phyloP scores from a whole-genome alignment of 768 basidiomycete genomes.

The Phylloporus arenicola region DNA sequence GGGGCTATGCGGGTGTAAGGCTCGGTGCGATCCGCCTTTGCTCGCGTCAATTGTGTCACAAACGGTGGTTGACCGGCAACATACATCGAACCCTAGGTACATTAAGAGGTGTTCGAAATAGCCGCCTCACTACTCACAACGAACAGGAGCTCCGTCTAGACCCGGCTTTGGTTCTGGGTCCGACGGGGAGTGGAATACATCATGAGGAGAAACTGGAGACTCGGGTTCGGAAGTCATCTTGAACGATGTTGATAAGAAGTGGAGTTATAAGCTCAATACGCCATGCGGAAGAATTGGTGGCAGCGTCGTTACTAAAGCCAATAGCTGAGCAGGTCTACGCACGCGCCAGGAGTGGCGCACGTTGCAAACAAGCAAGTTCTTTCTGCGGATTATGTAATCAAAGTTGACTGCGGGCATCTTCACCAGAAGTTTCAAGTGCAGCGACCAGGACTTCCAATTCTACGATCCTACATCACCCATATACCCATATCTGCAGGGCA shows the following conservation, averaged over 20 bases:
- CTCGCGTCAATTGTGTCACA: conserved; percentile 14
- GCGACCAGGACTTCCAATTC: not conserved
- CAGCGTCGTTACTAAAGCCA: not conserved
- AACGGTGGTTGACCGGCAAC: conserved; percentile 30
- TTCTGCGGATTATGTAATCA: not conserved
- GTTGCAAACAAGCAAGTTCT: not conserved
- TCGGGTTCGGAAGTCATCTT: conserved; percentile 19
- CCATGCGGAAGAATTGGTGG: conserved; percentile 1
- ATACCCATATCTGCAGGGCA: too few species aligned
- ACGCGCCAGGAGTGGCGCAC: not conserved
- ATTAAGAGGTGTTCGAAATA: conserved; percentile 5
- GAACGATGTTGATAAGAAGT: not conserved
- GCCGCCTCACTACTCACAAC: conserved; percentile 52
- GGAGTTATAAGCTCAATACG: not conserved
- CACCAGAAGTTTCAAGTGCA: too few species aligned
- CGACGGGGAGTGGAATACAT: conserved; percentile 41
- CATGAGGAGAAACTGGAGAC: conserved; percentile 46
- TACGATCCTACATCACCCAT: not conserved
- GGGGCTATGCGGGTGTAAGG: conserved; percentile 77
- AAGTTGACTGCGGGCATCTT: too few species aligned
- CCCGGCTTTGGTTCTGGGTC: conserved; percentile 70
- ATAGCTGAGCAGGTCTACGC: conserved; percentile 1
- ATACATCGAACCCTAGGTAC: conserved; percentile 74
- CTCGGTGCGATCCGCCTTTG: conserved; percentile 77
- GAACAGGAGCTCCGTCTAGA: conserved; percentile 66